Percentiles rank a stretch among this genome's conserved stretches.
Conservation (phyloP, 352 stramenopile species). For the Paralagenidium karlingii region DNA sequence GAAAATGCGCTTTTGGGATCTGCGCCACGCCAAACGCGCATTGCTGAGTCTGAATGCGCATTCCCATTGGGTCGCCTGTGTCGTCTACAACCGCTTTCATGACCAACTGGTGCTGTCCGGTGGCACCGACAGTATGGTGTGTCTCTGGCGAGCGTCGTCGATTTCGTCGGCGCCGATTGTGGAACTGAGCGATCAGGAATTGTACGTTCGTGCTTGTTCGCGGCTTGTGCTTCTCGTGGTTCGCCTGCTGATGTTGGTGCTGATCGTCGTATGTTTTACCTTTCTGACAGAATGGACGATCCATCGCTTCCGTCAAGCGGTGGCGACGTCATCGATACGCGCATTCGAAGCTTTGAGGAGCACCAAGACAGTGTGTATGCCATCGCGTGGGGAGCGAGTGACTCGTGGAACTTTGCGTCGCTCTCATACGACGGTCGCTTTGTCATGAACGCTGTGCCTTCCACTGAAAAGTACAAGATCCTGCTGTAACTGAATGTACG, state of each 20-base stretch:
- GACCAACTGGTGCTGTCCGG: slow-evolving; percentile 93
- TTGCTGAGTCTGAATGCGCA: slow-evolving; percentile 85
- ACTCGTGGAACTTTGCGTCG: slow-evolving; percentile 95
- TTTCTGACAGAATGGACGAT: neutral
- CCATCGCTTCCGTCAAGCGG: too few species aligned
- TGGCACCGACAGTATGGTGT: slow-evolving; percentile 89
- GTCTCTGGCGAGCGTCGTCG: slow-evolving; percentile 93
- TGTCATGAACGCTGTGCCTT: slow-evolving; percentile 93
- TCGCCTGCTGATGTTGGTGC: too few species aligned
- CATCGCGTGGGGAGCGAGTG: slow-evolving; percentile 85
- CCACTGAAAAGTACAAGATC: slow-evolving; percentile 99
- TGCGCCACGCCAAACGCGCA: slow-evolving; percentile 65
- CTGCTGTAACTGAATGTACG: slow-evolving; percentile 92
- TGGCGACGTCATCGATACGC: slow-evolving; percentile 45
- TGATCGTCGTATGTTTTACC: neutral
- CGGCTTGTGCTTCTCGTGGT: too few species aligned
- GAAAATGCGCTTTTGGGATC: slow-evolving; percentile 97
- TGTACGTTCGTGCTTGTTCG: slow-evolving; percentile 44
- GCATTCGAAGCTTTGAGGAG: slow-evolving; percentile 86
- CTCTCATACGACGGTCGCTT: slow-evolving; percentile 93
- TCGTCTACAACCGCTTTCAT: slow-evolving; percentile 97
- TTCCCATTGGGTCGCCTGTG: slow-evolving; percentile 85
- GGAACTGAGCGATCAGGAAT: slow-evolving; percentile 80
- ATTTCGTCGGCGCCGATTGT: slow-evolving; percentile 95
- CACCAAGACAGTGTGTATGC: slow-evolving; percentile 92